phyloP scores from a whole-genome alignment of 352 stramenopile genomes.

The Chrysophaeum taylorii region DNA sequence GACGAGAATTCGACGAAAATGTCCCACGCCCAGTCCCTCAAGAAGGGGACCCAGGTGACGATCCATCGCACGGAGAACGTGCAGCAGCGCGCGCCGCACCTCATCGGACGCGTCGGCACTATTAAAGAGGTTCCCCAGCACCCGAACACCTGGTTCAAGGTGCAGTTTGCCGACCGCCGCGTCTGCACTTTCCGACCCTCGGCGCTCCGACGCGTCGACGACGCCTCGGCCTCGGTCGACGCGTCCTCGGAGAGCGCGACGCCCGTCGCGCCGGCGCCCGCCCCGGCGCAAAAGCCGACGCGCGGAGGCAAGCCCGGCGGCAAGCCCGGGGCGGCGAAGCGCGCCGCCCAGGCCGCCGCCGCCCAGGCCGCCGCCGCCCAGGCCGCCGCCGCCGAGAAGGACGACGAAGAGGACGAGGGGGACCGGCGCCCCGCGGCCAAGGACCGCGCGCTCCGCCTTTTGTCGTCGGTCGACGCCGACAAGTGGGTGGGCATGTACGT shows the following conservation, averaged over 20 bases:
- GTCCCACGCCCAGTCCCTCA: not conserved
- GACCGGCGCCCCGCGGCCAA: too few species aligned
- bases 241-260: too few species aligned
- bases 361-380: too few species aligned
- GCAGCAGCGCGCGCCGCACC: slow-evolving; percentile 19
- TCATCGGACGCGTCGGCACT: slow-evolving; percentile 16
- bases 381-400: too few species aligned
- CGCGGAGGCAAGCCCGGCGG: too few species aligned
- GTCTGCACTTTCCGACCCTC: slow-evolving; percentile 22
- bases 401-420: too few species aligned
- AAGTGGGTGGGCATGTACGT: slow-evolving; percentile 25
- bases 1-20: not conserved
- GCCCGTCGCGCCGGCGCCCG: too few species aligned
- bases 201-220: slow-evolving; percentile 14
- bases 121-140: slow-evolving; percentile 25
- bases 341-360: too few species aligned
- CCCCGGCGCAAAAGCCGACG: too few species aligned
- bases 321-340: too few species aligned
- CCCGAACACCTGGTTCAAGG: slow-evolving; percentile 28
- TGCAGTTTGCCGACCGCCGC: slow-evolving; percentile 15
- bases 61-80: slow-evolving; percentile 18
- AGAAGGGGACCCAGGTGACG: not conserved
- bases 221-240: not conserved
- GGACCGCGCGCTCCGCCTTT: too few species aligned
- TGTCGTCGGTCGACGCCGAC: slow-evolving; percentile 20